Percentiles rank a stretch among this genome's conserved stretches.
phyloP scores from a whole-genome alignment of 192 early-diverging fungal species.

The Mortierella antarctica region DNA sequence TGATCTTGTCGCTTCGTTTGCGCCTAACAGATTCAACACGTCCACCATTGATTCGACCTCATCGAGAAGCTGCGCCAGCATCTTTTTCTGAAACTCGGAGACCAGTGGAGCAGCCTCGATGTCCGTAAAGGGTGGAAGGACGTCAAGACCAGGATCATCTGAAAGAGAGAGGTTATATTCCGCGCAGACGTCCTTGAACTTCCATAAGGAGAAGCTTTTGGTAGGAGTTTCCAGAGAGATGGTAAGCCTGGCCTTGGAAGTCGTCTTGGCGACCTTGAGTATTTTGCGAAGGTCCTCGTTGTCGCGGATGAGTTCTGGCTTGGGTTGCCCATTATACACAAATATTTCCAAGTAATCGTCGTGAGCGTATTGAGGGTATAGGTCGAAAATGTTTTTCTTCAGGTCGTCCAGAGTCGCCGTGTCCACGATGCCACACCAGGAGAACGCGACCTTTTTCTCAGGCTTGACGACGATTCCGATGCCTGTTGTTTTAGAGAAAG shows the following conservation, averaged over 20 bases:
- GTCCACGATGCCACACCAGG: not conserved
- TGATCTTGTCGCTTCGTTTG: conserved; percentile 14
- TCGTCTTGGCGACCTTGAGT: not conserved
- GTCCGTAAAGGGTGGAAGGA: not conserved
- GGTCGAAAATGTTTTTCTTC: not conserved
- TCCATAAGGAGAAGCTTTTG: conserved; percentile 10
- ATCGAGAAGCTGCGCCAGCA: not conserved
- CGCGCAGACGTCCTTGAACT: conserved; percentile 14
- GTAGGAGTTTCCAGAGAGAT: conserved; percentile 6
- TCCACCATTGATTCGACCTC: conserved; percentile 4
- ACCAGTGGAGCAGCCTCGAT: conserved; percentile 4
- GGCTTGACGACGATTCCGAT: conserved; percentile 4
- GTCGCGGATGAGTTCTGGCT: not conserved
- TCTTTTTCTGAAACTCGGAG: not conserved
- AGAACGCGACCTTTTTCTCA: conserved; percentile 13
- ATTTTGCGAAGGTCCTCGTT: conserved; percentile 2
- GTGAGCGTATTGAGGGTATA: conserved; percentile 13
- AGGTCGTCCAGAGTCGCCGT: conserved; percentile 7
- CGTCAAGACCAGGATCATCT: not conserved
- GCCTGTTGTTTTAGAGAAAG: not conserved
- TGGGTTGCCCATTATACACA: conserved; percentile 2
- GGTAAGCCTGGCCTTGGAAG: not conserved
- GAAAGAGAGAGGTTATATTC: conserved; percentile 3
- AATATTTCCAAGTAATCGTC: conserved; percentile 5
- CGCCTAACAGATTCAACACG: not conserved